These are phyloP conservation scores for Oryza nivara DNA, from an alignment of 176 grass and related monocot species.

Conservation along the genomic window DNA sequence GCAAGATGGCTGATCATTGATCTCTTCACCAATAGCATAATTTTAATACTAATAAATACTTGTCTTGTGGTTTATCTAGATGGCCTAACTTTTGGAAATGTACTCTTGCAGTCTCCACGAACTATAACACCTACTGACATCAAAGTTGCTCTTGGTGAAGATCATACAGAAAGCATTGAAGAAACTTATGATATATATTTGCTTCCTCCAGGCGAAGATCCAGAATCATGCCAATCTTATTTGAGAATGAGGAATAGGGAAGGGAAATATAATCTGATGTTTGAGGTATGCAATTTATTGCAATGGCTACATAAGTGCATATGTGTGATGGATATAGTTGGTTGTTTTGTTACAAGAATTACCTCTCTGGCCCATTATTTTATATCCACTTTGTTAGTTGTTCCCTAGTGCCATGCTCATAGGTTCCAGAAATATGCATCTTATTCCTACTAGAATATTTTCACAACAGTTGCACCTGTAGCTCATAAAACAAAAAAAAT, in stretches of 20 bases:
- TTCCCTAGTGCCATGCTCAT: conserved; percentile 16
- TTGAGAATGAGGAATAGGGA: conserved; percentile 98
- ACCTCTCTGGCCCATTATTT: conserved; percentile 1
- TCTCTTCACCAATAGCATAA: not conserved
- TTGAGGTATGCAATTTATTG: conserved; percentile 71
- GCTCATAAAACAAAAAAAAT: not conserved
- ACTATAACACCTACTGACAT: conserved; percentile 74
- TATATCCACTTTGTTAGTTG: conserved; percentile 3
- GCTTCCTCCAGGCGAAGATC: conserved; percentile 97
- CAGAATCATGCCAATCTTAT: conserved; percentile 95
- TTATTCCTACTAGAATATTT: conserved; percentile 31
- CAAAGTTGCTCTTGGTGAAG: conserved; percentile 71
- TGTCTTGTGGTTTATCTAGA: conserved; percentile 39
- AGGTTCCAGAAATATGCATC: conserved; percentile 13
- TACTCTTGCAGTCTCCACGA: conserved; percentile 68
- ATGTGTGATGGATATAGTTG: conserved; percentile 5
- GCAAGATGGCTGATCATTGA: conserved; percentile 6
- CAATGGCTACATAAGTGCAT: not conserved
- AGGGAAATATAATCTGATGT: conserved; percentile 99
- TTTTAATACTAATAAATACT: conserved; percentile 21
- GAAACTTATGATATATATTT: conserved; percentile 99
- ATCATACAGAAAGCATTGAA: conserved; percentile 74
- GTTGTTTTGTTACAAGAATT: conserved; percentile 6
- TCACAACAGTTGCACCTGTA: conserved; percentile 3
- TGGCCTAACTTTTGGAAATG: conserved; percentile 9